Evolutionary conservation across 1,284 basidiomycete species (phyloP).

Genomic region (Tilletia indica): DNA sequence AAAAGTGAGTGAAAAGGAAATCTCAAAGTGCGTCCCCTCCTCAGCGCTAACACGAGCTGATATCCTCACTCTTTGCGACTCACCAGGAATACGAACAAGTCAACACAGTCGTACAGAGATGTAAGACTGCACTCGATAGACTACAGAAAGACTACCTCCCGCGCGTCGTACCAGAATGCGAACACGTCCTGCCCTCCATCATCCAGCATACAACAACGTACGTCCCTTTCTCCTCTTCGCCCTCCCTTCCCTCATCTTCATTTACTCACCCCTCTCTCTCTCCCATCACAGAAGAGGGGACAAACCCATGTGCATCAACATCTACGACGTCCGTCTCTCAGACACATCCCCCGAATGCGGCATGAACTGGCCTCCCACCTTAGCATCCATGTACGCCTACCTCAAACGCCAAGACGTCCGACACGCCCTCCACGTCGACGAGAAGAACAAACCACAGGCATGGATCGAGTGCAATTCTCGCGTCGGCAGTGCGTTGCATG

Average conservation of each 20-base stretch:
- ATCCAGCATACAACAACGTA: slow-evolving; percentile 66
- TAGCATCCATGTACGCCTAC: slow-evolving; percentile 73
- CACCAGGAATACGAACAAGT: slow-evolving; percentile 64
- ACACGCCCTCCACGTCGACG: slow-evolving; percentile 73
- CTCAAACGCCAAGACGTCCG: slow-evolving; percentile 81
- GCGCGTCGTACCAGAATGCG: slow-evolving; percentile 69
- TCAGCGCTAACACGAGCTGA: background rate
- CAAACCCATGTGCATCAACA: slow-evolving; percentile 77
- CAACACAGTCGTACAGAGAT: slow-evolving; percentile 67
- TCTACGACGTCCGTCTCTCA: slow-evolving; percentile 87
- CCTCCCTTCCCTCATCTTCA: no score
- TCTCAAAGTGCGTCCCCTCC: slow-evolving; percentile 10
- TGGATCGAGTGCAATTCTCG: slow-evolving; percentile 84
- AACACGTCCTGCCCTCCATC: slow-evolving; percentile 67
- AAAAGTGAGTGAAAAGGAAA: slow-evolving; percentile 58
- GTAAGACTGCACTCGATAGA: slow-evolving; percentile 60
- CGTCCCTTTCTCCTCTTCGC: no score
- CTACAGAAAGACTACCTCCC: slow-evolving; percentile 45
- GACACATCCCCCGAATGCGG: slow-evolving; percentile 87
- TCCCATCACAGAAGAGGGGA: background rate
- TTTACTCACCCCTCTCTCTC: no score
- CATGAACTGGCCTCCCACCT: slow-evolving; percentile 96
- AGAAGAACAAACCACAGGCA: slow-evolving; percentile 67
- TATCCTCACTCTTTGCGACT: slow-evolving; percentile 17
- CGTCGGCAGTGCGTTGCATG: slow-evolving; percentile 67